Evolutionary conservation across 2,329 filamentous ascomycete genomes (phyloP), one percentile per base, ranked within the genome.

Genomic region (Zalaria sp.): DNA sequence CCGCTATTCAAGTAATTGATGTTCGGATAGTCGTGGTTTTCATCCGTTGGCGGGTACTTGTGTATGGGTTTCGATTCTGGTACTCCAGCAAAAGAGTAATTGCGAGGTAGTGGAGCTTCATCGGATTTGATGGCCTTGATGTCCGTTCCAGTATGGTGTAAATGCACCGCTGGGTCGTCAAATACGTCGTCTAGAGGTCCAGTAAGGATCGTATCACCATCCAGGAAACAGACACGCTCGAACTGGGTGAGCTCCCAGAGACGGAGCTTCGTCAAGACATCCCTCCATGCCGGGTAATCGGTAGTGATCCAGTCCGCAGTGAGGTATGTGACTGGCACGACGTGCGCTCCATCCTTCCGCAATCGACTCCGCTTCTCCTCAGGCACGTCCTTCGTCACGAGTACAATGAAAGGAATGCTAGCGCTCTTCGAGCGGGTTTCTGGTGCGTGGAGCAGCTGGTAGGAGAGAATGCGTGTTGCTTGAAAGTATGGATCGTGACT

Each of bases 191-290:
- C 56, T 2, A 61, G 40, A 3, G 52, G 46, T 5, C 43, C 31
- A 11, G 46, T 50, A 5, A 61, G 49, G 27, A 60, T 45, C 2
- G 48, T 57, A 40, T 62, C 60, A 34, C 51, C 54, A 41, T 63
- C 60, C 4, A 63, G 45, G 50, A 61, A 56, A 27, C 52, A 48
- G 34, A 64, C 54, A 9, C 48, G 48, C 27, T 58, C 56, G 47
- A 61, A 64, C 35, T 62, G 51, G 2, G 52, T 58, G 42, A 64
- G 51, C 46, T 63, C 50, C 53, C 54, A 64, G 2, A 61, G 51
- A 25, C 58, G 57, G 26, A 65, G 49, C 48, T 65, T 65, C 10
- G 57, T 55, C 52, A 64, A 51, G 25, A 63, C 52, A 27, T 61
- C 53, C 37, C 51, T 46, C 59, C 58, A 65, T 25, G 54, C 49